Evolutionary conservation across 2,329 filamentous ascomycete genomes (phyloP).

Genomic region (Lasiodiplodia gonubiensis): DNA sequence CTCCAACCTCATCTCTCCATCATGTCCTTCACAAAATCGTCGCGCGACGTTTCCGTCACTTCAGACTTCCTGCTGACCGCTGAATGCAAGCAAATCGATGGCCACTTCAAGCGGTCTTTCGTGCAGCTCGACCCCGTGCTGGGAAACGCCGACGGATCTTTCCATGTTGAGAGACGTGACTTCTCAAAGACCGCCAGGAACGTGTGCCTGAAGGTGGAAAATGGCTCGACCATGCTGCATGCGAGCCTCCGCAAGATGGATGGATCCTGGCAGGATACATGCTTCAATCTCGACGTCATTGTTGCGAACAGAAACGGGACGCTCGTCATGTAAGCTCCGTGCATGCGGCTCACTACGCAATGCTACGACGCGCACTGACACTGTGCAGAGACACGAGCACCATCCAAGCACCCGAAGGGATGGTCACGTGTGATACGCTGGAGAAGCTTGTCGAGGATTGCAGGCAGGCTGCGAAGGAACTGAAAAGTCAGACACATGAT

Average conservation of each 20-base stretch:
- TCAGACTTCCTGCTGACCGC: neutral
- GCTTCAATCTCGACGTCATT: slow-evolving; percentile 4
- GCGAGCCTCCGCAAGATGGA: neutral
- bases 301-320: slow-evolving; percentile 3
- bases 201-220: neutral
- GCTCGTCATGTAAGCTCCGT: neutral
- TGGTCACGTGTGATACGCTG: neutral
- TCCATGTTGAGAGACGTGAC: neutral
- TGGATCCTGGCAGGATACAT: neutral
- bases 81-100: neutral
- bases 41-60: slow-evolving; percentile 1
- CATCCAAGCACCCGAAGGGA: neutral
- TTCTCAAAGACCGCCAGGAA: slow-evolving; percentile 4
- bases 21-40: slow-evolving; percentile 7
- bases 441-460: neutral
- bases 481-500: neutral
- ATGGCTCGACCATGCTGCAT: neutral
- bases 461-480: neutral
- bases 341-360: neutral
- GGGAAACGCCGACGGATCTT: neutral
- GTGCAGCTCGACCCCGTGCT: neutral
- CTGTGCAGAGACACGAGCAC: neutral
- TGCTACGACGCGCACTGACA: neutral
- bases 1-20: neutral
- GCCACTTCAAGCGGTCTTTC: neutral